Evolutionary conservation across 495 filamentous ascomycete genomes (phyloP).

Genomic region (Gamarada debralockiae): DNA sequence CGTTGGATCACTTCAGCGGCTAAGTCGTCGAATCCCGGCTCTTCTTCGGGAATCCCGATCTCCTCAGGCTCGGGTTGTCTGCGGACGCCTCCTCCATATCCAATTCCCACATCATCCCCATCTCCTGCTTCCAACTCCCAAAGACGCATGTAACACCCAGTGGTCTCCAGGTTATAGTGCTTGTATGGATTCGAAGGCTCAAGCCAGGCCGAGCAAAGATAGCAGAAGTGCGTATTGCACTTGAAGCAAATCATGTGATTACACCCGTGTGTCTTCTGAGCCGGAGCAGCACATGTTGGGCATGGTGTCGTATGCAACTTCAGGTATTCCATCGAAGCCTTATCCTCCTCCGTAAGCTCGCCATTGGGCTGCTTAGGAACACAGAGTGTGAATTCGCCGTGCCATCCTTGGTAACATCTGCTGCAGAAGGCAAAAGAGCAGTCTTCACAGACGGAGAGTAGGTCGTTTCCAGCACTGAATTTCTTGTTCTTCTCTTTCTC

Average conservation of each 20-base stretch:
- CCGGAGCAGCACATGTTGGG: constrained; percentile 82
- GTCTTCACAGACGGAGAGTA: constrained; percentile 78
- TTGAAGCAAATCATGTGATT: constrained; percentile 97
- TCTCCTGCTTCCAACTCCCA: constrained; percentile 90
- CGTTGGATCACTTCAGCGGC: constrained; percentile 14
- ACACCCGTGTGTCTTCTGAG: constrained; percentile 89
- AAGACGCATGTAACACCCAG: constrained; percentile 72
- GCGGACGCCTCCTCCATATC: constrained; percentile 41
- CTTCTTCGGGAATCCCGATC: not conserved
- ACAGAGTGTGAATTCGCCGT: constrained; percentile 70
- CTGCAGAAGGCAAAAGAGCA: constrained; percentile 91
- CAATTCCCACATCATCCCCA: constrained; percentile 55
- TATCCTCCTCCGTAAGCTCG: constrained; percentile 76
- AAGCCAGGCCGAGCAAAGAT: constrained; percentile 89
- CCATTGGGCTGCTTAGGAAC: constrained; percentile 55
- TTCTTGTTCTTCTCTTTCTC: constrained; percentile 33
- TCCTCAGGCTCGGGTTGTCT: constrained; percentile 4
- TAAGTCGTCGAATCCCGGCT: not conserved
- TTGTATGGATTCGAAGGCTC: constrained; percentile 73
- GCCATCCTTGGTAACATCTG: constrained; percentile 67
- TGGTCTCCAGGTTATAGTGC: constrained; percentile 74
- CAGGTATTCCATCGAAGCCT: constrained; percentile 79
- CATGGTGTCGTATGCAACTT: constrained; percentile 76
- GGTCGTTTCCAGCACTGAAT: constrained; percentile 26
- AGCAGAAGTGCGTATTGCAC: constrained; percentile 92